phyloP scores from a whole-genome alignment of 2,329 filamentous ascomycete genomes.

The Fusarium anthophilum region DNA sequence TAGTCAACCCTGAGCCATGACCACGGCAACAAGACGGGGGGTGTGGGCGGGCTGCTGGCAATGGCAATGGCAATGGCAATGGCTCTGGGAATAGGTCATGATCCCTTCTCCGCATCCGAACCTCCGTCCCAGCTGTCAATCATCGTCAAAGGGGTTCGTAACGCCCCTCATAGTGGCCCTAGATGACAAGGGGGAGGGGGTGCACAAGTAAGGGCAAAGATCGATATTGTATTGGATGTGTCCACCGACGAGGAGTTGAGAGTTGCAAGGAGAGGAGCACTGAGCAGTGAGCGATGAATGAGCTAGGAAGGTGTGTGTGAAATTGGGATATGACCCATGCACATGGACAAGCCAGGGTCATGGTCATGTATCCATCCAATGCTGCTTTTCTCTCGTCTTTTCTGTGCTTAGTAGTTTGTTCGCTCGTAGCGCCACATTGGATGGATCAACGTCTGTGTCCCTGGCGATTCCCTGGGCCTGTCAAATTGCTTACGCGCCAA shows the following conservation, averaged over 20 bases:
- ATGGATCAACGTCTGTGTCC: conserved; percentile 29
- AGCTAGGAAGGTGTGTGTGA: conserved; percentile 13
- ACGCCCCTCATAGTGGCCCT: conserved; percentile 26
- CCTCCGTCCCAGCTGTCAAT: conserved; percentile 32
- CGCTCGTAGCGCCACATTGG: conserved; percentile 40
- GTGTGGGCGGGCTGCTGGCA: neutral
- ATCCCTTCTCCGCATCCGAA: conserved; percentile 36
- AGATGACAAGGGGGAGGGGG: conserved; percentile 37
- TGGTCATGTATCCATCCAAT: neutral
- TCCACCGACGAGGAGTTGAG: conserved; percentile 2
- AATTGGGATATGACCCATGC: conserved; percentile 28
- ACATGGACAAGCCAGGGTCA: conserved; percentile 14
- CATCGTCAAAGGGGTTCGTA: conserved; percentile 37
- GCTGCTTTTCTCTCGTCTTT: neutral
- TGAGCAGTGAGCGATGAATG: neutral
- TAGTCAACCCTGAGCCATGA: conserved; percentile 27
- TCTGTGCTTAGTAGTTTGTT: conserved; percentile 26
- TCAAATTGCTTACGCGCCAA: neutral
- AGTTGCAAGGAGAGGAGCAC: neutral
- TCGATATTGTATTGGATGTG: conserved; percentile 25
- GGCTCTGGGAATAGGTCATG: conserved; percentile 9
- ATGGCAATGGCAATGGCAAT: conserved; percentile 1
- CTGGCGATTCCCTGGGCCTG: neutral
- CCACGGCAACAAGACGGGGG: conserved; percentile 16
- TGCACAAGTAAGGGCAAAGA: conserved; percentile 28